Percentiles rank a stretch among this genome's conserved stretches.
Conservation (phyloP, 2,329 filamentous ascomycete species). For the Curvularia hawaiiensis region DNA sequence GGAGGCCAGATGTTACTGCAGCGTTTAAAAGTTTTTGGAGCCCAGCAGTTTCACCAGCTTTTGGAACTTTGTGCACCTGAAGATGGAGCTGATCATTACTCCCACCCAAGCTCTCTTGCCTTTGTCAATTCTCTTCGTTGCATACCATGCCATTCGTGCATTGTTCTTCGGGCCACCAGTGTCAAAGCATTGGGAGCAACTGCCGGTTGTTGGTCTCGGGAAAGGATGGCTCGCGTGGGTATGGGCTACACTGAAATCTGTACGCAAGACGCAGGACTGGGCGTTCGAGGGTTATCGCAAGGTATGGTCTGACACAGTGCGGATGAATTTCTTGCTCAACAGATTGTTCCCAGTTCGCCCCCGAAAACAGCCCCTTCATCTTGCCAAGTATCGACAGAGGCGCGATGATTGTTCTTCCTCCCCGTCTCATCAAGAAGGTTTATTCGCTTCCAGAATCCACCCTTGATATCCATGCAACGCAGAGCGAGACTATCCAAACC, state of each 20-base stretch:
- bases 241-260: slow-evolving; percentile 17
- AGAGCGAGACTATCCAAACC: slow-evolving; percentile 23
- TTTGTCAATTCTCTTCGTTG: slow-evolving; percentile 18
- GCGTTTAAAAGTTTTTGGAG: slow-evolving; percentile 3
- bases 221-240: slow-evolving; percentile 22
- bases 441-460: slow-evolving; percentile 18
- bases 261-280: slow-evolving; percentile 21
- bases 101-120: slow-evolving; percentile 20
- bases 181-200: slow-evolving; percentile 19
- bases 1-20: background rate
- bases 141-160: slow-evolving; percentile 16
- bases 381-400: slow-evolving; percentile 23
- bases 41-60: slow-evolving; percentile 1
- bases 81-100: slow-evolving; percentile 22
- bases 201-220: slow-evolving; percentile 15
- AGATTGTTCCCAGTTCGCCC: slow-evolving; percentile 10
- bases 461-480: slow-evolving; percentile 22
- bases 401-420: slow-evolving; percentile 21
- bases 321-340: slow-evolving; percentile 1
- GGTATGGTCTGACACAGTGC: slow-evolving; percentile 6
- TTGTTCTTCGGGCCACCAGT: slow-evolving; percentile 13
- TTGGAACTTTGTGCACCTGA: background rate
- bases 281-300: slow-evolving; percentile 23
- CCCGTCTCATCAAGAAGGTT: slow-evolving; percentile 20
- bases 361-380: slow-evolving; percentile 16